Base-by-base conservation (phyloP, 2,329 filamentous ascomycete species). In the Colletotrichum trifolii region DNA sequence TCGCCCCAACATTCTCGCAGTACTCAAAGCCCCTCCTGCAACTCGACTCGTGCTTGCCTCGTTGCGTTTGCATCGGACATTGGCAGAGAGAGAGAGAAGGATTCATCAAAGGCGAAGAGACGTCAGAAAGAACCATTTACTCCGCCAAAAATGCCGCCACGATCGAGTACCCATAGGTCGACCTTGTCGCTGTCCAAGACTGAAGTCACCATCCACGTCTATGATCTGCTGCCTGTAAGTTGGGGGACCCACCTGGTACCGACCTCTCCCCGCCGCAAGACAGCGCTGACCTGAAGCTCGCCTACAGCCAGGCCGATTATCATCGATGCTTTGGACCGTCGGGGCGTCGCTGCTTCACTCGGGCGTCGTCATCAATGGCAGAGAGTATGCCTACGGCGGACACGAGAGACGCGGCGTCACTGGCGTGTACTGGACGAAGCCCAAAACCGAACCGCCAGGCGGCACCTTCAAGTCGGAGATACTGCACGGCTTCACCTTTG, bases 381-480 rank as follows among this genome's bases (percentile, higher is more conserved):
- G 83, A 68, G 93, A 96, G 81, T 96, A 96, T 74, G 93, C 93
- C 25, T 96, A 93, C 72, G 93, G 93, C 47, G 93, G 93, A 2
- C 93, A 96, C 75, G 88, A 92, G 73, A 86, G 86, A 70, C 86
- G 81, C 54, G 86, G 86, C 33, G 77, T 90, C 61, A 95, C 91
- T 4, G 93, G 93, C 53, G 92, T 96, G 8, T 96, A 96, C 79
- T 94, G 89, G 88, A 95, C 92, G 13, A 88, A 83, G 67, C 92
- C 93, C 1, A 84, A 83, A 69, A 85, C 87, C 38, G 87, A 90
- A 53, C 92, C 92, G 0, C 91, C 92, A 0, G 92, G 92, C 38
- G 92, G 91, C 48, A 93, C 89, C 1, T 95, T 94, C 79, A 86
- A 86, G 71, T 87, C 85, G 75, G 89, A 91, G 71, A 88, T 96